Percentiles rank a stretch among this genome's conserved stretches.
Conservation (phyloP, 352 stramenopile genomes). For the Phytophthora colocasiae region DNA sequence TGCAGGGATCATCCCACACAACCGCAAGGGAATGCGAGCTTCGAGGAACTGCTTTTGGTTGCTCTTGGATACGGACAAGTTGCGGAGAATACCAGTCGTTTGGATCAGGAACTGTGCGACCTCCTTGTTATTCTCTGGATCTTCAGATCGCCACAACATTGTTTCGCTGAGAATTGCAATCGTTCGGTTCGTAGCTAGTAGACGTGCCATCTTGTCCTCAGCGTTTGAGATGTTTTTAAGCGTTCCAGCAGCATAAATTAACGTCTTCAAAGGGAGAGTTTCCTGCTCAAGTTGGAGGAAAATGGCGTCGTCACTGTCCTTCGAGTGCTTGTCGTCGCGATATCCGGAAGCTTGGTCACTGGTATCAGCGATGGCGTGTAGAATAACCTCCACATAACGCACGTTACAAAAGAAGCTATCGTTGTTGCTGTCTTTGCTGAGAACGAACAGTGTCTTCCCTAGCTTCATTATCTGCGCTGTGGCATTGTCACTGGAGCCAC, state of each 20-base stretch:
- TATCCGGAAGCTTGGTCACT: slow-evolving; percentile 13
- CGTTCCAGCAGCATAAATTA: slow-evolving; percentile 75
- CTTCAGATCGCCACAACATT: slow-evolving; percentile 48
- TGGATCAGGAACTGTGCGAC: slow-evolving; percentile 80
- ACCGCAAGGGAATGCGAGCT: slow-evolving; percentile 45
- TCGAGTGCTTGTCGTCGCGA: slow-evolving; percentile 10
- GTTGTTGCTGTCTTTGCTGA: slow-evolving; percentile 77
- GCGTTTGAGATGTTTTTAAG: slow-evolving; percentile 80
- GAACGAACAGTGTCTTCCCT: slow-evolving; percentile 72
- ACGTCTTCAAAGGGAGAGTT: slow-evolving; percentile 35
- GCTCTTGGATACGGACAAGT: slow-evolving; percentile 64
- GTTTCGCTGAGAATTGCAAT: slow-evolving; percentile 64
- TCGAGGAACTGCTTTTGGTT: slow-evolving; percentile 81
- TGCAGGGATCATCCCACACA: slow-evolving; percentile 53
- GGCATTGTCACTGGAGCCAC: not conserved
- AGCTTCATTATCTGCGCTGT: slow-evolving; percentile 37
- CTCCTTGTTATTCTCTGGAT: slow-evolving; percentile 46
- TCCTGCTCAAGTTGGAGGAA: slow-evolving; percentile 2
- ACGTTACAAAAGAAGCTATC: slow-evolving; percentile 73
- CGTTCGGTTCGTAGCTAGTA: slow-evolving; percentile 70
- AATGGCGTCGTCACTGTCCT: slow-evolving; percentile 8
- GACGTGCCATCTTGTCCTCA: slow-evolving; percentile 62
- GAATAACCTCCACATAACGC: slow-evolving; percentile 64
- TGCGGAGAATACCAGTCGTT: slow-evolving; percentile 68
- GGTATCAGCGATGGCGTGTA: slow-evolving; percentile 46